Evolutionary conservation across 345 rosid species (phyloP), one percentile per base, ranked within the genome.

Genomic region (Citrus glauca): DNA sequence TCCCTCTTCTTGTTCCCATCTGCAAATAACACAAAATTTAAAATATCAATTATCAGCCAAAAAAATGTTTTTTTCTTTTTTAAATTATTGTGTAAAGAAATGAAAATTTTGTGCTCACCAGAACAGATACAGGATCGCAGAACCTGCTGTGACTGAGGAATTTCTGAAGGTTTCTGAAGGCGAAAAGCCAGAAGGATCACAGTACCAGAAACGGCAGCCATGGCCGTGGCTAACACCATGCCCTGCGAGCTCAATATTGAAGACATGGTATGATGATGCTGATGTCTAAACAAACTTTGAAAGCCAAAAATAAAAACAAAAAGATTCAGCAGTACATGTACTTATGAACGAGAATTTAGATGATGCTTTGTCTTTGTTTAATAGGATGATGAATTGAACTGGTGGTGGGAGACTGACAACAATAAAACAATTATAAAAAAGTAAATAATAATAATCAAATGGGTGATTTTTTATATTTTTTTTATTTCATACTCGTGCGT

Each of bases 171-270:
- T 74, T 89, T 90, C 78, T 90, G 96, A 37, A 88, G 91, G 77
- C 93, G 90, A 30, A 90, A 57, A 76, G 93, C 93, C 7, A 92
- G 87, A 79, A 92, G 89, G 65, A 92, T 81, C 63, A 92, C 89
- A 16, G 94, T 90, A 79, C 97, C 93, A 37, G 97, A 92, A 75
- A 92, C 85, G 9, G 94, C 94, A 7, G 94, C 94, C 94, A 92
- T 89, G 83, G 94, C 94, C 0, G 94, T 90, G 70, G 94, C 97
- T 6, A 92, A 74, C 24, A 86, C 94, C 70, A 84, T 80, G 0
- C 90, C 91, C 33, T 92, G 97, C 40, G 93, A 89, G 74, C 85
- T 78, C 79, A 89, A 78, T 14, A 82, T 78, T 3, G 94, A 80
- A 74, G 90, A 68, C 95, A 91, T 91, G 67, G 30, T 64, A 50